Base-by-base conservation (phyloP, 768 basidiomycete genomes). In the Boletus edulis region DNA sequence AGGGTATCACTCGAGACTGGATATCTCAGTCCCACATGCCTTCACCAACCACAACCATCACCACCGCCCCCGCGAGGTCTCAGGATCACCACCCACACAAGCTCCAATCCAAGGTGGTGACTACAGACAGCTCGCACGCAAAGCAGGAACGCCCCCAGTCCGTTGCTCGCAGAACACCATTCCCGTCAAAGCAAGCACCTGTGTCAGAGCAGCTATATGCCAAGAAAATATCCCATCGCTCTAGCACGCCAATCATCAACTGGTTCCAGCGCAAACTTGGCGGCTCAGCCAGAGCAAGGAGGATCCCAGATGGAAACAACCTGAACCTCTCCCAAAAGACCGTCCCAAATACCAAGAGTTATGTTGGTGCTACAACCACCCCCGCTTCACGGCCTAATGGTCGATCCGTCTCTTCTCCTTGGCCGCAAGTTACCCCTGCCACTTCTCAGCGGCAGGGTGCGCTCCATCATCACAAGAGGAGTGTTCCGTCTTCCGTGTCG, bases 211-310 rank as follows among this genome's bases (percentile, higher is more conserved):
- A 80, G 57, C 45, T 64, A 46, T 66, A 70, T 44, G 72, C 76
- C 53, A 88, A 89, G 75, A 89, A 87, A 67, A 67, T 81, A 8
- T 73, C 85, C 51, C 81, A 83, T 46, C 83, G 86, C 38, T 83
- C 87, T 17, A 87, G 90, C 69, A 89, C 91, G 67, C 91, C 91
- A 10, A 87, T 94, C 62, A 85, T 94, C 63, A 88, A 90, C 62
- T 94, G 91, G 91, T 85, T 94, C 56, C 91, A 93, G 65, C 84
- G 89, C 59, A 94, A 94, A 70, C 77, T 94, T 14, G 86, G 84
- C 35, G 89, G 89, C 24, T 80, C 85, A 20, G 83, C 77, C 37
- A 82, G 80, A 56, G 63, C 75, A 20, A 84, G 86, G 69, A 78
- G 85, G 52, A 72, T 69, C 15, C 70, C 73, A 11, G 75, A 77